A percentile compares a stretch with the other conserved stretches of the same genome.
Conservation (phyloP, 495 filamentous ascomycete genomes). For the Rhypophila decipiens region DNA sequence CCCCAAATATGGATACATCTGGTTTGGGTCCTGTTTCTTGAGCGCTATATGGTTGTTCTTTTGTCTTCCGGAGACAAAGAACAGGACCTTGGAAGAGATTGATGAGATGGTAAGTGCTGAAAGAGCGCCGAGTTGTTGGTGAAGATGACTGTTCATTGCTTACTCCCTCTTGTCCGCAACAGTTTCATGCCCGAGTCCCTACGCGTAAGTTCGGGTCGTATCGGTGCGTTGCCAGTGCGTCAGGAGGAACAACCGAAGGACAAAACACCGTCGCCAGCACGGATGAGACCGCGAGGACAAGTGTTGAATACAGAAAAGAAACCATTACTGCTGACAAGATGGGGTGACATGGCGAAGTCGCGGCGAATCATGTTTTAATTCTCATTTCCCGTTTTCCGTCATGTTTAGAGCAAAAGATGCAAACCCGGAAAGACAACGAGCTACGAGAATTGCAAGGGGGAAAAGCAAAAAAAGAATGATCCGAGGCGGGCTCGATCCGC, state of each 20-base stretch:
- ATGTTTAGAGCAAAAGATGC: no score
- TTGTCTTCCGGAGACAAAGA: conserved; percentile 46
- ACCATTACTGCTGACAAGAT: neutral
- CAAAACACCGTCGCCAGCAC: neutral
- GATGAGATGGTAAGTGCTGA: conserved; percentile 42
- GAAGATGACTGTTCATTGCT: no score
- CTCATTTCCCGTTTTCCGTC: no score
- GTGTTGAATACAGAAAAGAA: neutral
- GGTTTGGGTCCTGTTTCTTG: conserved; percentile 30
- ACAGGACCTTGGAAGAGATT: conserved; percentile 47
- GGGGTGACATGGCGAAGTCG: no score
- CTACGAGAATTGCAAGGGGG: no score
- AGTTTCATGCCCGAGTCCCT: conserved; percentile 40
- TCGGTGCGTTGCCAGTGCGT: conserved; percentile 10
- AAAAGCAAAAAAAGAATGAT: no score
- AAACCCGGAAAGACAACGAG: no score
- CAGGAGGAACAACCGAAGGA: neutral
- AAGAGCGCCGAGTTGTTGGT: no score
- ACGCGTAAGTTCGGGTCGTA: conserved; percentile 31
- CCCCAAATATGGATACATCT: conserved; percentile 40
- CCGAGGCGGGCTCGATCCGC: no score
- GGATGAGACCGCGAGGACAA: neutral
- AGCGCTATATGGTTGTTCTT: conserved; percentile 41
- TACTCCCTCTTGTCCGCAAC: neutral
- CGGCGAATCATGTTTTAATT: no score